Conservation (phyloP, 768 basidiomycete genomes). For the Termitomyces sp. region DNA sequence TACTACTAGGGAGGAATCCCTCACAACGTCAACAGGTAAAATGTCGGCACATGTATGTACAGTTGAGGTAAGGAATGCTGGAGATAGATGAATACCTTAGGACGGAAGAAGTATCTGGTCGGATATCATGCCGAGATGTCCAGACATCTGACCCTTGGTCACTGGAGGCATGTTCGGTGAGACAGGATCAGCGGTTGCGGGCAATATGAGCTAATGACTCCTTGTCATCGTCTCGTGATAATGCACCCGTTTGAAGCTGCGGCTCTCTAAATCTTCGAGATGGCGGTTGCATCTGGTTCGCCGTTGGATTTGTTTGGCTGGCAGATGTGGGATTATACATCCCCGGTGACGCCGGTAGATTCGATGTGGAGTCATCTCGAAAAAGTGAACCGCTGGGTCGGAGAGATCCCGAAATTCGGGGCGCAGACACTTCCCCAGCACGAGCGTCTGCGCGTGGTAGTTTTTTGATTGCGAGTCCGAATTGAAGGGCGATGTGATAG, state of each 20-base stretch:
- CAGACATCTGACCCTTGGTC: slow-evolving; percentile 8
- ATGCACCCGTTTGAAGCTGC: slow-evolving; percentile 18
- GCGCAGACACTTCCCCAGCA: slow-evolving; percentile 80
- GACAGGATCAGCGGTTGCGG: slow-evolving; percentile 19
- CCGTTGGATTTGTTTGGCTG: slow-evolving; percentile 23
- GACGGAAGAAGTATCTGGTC: not conserved
- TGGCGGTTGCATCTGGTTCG: slow-evolving; percentile 28
- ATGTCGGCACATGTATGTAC: slow-evolving; percentile 8
- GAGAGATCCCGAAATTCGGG: slow-evolving; percentile 33
- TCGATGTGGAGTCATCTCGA: slow-evolving; percentile 18
- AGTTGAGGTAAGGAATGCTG: slow-evolving; percentile 1
- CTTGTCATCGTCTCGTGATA: slow-evolving; percentile 33
- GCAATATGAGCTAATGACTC: slow-evolving; percentile 24
- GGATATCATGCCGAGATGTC: slow-evolving; percentile 3
- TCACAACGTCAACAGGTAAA: slow-evolving; percentile 6
- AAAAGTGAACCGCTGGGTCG: slow-evolving; percentile 36
- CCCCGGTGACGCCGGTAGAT: slow-evolving; percentile 17
- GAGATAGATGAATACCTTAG: not conserved
- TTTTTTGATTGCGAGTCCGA: slow-evolving; percentile 63
- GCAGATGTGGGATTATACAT: slow-evolving; percentile 20
- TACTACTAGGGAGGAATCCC: not conserved
- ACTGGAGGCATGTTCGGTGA: not conserved
- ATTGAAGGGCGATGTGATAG: slow-evolving; percentile 38
- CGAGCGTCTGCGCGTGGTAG: slow-evolving; percentile 75
- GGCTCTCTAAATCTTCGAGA: slow-evolving; percentile 34